These are phyloP conservation scores for Aspergillus saccharolyticus DNA, from an alignment of 495 filamentous ascomycete genomes.

Conservation along the genomic window DNA sequence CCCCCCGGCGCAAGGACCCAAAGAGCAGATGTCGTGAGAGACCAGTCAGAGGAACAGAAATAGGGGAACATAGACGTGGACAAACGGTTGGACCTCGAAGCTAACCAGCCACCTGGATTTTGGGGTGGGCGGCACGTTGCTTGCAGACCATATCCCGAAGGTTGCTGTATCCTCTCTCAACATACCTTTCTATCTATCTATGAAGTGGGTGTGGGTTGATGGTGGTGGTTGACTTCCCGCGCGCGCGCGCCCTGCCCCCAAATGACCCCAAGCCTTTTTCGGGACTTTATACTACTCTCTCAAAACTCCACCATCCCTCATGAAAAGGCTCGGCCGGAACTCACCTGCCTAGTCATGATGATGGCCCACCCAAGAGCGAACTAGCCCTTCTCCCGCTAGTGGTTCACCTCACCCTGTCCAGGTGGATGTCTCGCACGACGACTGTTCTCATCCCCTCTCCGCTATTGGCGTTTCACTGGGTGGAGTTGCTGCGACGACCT, in stretches of 20 bases:
- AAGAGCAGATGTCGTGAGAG: constrained; percentile 4
- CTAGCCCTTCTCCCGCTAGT: constrained; percentile 19
- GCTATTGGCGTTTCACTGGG: constrained; percentile 17
- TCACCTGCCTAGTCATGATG: constrained; percentile 8
- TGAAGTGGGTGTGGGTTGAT: not conserved
- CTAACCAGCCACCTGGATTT: not conserved
- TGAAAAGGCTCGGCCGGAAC: constrained; percentile 18
- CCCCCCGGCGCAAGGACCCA: not conserved
- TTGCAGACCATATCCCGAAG: not conserved
- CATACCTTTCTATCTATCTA: not conserved
- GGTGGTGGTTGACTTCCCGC: constrained; percentile 10
- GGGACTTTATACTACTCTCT: not conserved
- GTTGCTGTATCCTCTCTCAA: not conserved
- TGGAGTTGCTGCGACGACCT: constrained; percentile 25
- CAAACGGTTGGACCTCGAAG: not conserved
- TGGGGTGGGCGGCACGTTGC: not conserved
- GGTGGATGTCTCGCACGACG: constrained; percentile 22
- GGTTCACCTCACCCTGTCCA: constrained; percentile 15
- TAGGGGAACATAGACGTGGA: constrained; percentile 8
- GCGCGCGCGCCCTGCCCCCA: constrained; percentile 11
- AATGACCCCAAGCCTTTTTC: not conserved
- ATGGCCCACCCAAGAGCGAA: constrained; percentile 13
- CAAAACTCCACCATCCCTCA: constrained; percentile 8
- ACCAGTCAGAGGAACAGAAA: constrained; percentile 1
- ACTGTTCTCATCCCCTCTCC: constrained; percentile 12